Evolutionary conservation across 164 flowering plant species (phyloP), one percentile per base, ranked within the genome.

Genomic region (Nymphaea thermarum): DNA sequence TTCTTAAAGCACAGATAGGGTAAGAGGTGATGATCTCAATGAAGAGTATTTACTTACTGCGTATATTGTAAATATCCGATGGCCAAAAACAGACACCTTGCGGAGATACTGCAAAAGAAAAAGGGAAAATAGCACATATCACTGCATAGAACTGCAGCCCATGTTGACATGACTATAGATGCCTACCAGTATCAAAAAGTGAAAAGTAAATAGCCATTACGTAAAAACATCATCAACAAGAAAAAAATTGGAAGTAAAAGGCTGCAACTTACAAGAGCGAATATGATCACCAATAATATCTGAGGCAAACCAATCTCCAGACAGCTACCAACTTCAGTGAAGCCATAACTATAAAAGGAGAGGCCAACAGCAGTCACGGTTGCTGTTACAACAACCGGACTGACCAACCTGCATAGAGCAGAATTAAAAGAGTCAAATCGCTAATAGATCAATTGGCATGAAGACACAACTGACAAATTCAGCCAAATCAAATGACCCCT

Each of bases 331-430:
- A 91, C 92, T 74, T 78, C 84, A 47, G 99, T 90, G 70, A 94
- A 91, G 66, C 99, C 99, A 80, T 94, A 91, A 83, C 93, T 87
- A 66, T 84, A 94, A 80, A 94, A 94, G 14, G 99, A 94, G 72
- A 94, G 99, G 43, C 99, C 99, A 73, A 94, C 93, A 66, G 99
- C 99, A 69, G 99, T 96, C 71, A 94, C 72, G 25, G 99, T 94
- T 64, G 99, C 98, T 76, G 99, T 72, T 68, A 94, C 93, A 79
- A 94, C 99, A 67, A 94, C 99, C 43, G 99, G 99, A 78, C 91
- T 88, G 68, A 94, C 88, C 76, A 90, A 79, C 84, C 98, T 93
- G 88, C 68, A 71, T 76, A 66, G 8, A 51, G 0, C 57, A 8
- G 12, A 51, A 8, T 51, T 51, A 10, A 25, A 25, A 51, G 57